These are phyloP conservation scores for Carex pumila DNA, from an alignment of 176 grass and related monocot genomes.

Conservation along the genomic window DNA sequence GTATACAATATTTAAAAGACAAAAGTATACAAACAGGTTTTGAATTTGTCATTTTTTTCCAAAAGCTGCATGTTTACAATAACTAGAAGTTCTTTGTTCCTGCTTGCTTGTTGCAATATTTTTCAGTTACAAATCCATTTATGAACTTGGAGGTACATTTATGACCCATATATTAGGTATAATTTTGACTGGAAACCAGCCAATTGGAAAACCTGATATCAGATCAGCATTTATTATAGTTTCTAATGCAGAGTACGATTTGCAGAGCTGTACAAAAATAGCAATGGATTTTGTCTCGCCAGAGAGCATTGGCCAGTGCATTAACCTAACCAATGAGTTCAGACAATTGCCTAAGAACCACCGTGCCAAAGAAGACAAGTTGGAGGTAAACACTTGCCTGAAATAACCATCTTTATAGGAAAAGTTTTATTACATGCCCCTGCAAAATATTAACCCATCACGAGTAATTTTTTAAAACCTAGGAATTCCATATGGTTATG, in stretches of 20 bases:
- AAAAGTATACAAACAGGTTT: background rate
- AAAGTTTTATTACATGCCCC: background rate
- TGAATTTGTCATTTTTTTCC: too few relatives aligned
- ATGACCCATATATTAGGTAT: background rate
- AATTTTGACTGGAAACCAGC: background rate
- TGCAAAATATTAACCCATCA: background rate
- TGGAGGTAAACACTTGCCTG: slow-evolving; percentile 35
- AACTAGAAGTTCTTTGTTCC: background rate
- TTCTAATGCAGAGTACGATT: background rate
- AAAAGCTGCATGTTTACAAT: background rate
- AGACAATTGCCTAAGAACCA: slow-evolving; percentile 50
- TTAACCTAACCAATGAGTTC: slow-evolving; percentile 25
- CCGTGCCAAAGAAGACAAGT: slow-evolving; percentile 68
- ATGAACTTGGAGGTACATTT: background rate
- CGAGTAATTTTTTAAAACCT: background rate
- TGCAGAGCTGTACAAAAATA: slow-evolving; percentile 80
- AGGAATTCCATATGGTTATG: background rate
- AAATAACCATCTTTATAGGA: background rate
- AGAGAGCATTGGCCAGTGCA: too few relatives aligned
- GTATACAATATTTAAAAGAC: background rate
- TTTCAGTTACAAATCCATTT: background rate
- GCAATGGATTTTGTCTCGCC: slow-evolving; percentile 81
- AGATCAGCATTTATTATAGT: background rate
- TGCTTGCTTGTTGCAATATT: background rate
- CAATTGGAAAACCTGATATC: background rate